Evolutionary conservation across 164 flowering plant genomes (phyloP).

Genomic region (Stephania cephalantha): DNA sequence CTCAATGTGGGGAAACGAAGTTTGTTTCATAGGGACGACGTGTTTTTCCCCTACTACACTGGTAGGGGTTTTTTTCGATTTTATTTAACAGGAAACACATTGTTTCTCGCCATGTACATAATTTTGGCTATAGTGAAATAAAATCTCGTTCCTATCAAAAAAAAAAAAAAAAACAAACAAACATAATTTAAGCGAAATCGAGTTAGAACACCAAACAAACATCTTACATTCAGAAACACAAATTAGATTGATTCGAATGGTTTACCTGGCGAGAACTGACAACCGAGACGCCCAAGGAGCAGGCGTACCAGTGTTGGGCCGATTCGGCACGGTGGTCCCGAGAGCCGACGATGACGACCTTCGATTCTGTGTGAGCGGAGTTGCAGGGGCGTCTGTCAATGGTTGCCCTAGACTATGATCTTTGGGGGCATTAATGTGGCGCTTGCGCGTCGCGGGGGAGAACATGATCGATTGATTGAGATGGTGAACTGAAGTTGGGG

Average conservation of each 20-base stretch:
- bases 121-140: no score
- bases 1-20: no score
- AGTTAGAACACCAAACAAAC: no score
- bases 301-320: constrained; percentile 83
- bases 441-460: constrained; percentile 57
- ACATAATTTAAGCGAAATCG: no score
- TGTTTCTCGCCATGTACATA: no score
- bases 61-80: no score
- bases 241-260: background rate
- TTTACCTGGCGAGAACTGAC: constrained; percentile 75
- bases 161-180: no score
- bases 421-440: constrained; percentile 31
- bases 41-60: no score
- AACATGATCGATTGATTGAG: constrained; percentile 34
- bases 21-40: no score
- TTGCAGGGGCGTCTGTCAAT: constrained; percentile 31
- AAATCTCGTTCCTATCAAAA: no score
- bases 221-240: background rate
- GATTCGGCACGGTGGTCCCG: constrained; percentile 38
- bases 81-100: no score
- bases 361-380: constrained; percentile 35
- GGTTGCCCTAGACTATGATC: constrained; percentile 20
- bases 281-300: constrained; percentile 92
- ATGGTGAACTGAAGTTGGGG: background rate
- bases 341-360: constrained; percentile 7